Percentiles rank a stretch among this genome's conserved stretches.
These are phyloP conservation scores for Cutaneotrichosporon sp. DNA, from an alignment of 1,284 basidiomycete species.

Conservation along the genomic window DNA sequence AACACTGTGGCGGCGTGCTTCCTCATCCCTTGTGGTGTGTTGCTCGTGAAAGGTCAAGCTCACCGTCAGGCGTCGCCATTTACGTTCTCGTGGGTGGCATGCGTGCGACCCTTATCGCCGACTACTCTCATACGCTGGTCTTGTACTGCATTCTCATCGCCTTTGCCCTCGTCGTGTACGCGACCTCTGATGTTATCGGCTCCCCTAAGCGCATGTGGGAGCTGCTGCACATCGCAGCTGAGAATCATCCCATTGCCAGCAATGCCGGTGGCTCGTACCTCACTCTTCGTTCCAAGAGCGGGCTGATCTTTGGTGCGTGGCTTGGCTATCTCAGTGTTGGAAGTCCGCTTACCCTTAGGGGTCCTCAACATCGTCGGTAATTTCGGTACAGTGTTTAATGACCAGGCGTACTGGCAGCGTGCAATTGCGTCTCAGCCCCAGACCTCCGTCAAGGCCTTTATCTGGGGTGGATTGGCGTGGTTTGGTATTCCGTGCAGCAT, in stretches of 20 bases:
- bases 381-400: slow-evolving; percentile 55
- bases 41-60: neutral
- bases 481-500: slow-evolving; percentile 71
- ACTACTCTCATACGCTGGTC: slow-evolving; percentile 70
- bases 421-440: slow-evolving; percentile 79
- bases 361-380: slow-evolving; percentile 65
- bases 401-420: slow-evolving; percentile 60
- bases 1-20: slow-evolving; percentile 74
- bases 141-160: slow-evolving; percentile 64
- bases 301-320: slow-evolving; percentile 68
- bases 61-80: slow-evolving; percentile 38
- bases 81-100: slow-evolving; percentile 56
- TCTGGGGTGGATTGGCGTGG: slow-evolving; percentile 85
- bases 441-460: slow-evolving; percentile 79
- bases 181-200: slow-evolving; percentile 58
- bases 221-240: slow-evolving; percentile 51
- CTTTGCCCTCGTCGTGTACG: slow-evolving; percentile 67
- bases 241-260: slow-evolving; percentile 53
- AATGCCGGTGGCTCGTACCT: slow-evolving; percentile 63
- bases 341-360: slow-evolving; percentile 75
- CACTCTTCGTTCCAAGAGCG: slow-evolving; percentile 73
- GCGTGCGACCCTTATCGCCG: slow-evolving; percentile 51
- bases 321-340: neutral
- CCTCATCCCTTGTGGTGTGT: slow-evolving; percentile 49
- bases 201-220: slow-evolving; percentile 55